A percentile compares a stretch with the other conserved stretches of the same genome.
Conservation (phyloP, 2,329 filamentous ascomycete species). For the Penicillium concentricum region DNA sequence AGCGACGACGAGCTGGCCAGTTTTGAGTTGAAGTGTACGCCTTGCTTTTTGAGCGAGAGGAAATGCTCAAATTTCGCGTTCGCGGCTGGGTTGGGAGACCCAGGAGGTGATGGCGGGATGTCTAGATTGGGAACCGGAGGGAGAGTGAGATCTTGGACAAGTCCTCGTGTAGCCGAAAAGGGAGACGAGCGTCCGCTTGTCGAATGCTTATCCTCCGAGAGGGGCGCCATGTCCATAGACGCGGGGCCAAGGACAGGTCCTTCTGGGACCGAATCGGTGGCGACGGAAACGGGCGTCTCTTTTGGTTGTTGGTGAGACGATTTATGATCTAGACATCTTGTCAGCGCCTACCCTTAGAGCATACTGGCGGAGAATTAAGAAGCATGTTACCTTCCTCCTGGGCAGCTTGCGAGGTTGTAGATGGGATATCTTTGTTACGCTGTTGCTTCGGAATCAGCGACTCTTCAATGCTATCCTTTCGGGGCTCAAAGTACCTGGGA, state of each 20-base stretch:
- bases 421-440: not conserved
- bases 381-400: slow-evolving; percentile 8
- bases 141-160: slow-evolving; percentile 59
- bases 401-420: not conserved
- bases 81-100: slow-evolving; percentile 42
- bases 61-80: slow-evolving; percentile 62
- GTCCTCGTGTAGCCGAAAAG: slow-evolving; percentile 49
- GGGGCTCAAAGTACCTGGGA: slow-evolving; percentile 23
- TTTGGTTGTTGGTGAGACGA: not conserved
- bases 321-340: slow-evolving; percentile 2
- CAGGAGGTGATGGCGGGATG: slow-evolving; percentile 48
- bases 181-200: slow-evolving; percentile 42
- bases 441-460: not conserved
- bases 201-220: slow-evolving; percentile 12
- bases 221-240: slow-evolving; percentile 25
- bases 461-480: not conserved
- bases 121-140: slow-evolving; percentile 46
- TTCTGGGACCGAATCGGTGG: slow-evolving; percentile 16
- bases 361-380: not conserved
- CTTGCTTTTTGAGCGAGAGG: slow-evolving; percentile 60
- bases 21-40: slow-evolving; percentile 64
- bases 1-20: slow-evolving; percentile 57
- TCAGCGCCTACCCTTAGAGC: not conserved
- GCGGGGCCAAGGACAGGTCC: slow-evolving; percentile 40
- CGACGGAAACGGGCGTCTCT: not conserved